Base-by-base conservation (phyloP, 257 asterid genomes). In the Schizonepeta tenuifolia region DNA sequence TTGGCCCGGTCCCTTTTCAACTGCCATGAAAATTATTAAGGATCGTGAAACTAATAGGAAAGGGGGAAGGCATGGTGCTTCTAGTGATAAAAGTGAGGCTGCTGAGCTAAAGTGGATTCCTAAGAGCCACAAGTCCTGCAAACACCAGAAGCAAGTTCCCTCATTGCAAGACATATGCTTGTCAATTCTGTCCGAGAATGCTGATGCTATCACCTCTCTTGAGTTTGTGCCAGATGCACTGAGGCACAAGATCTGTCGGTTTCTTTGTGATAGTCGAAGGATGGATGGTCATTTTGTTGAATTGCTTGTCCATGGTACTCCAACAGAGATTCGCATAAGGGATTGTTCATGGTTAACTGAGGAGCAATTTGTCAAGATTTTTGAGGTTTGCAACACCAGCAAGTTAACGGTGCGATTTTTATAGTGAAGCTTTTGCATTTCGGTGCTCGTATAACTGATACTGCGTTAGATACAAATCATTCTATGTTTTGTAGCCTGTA, bases 1-100 rank as follows among this genome's bases (percentile, higher is more conserved):
- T 81, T 94, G 97, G 97, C 98, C 98, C 4, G 98, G 98, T 69
- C 96, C 95, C 14, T 94, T 91, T 83, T 89, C 96, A 44, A 94
- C 98, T 65, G 95, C 96, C 44, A 84, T 85, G 96, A 94, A 86
- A 77, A 88, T 91, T 62, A 86, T 88, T 44, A 82, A 46, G 82
- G 98, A 91, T 76, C 90, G 96, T 57, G 84, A 63, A 72, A 26
- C 17, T 55, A 86, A 79, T 55, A 79, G 46, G 64, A 70, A 69
- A 41, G 69, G 64, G 33, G 79, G 53, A 68, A 77, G 49, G 74
- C 77, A 11, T 69, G 79, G 69, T 68, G 54, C 76, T 46, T 82
- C 81, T 53, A 33, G 49, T 28, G 71, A 41, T 59, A 84, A 75
- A 79, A 76, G 76, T 64, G 80, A 67, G 65, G 58, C 72, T 76